Evolutionary conservation across 192 early-diverging fungal species (phyloP).

Genomic region (Coemansia sp.): DNA sequence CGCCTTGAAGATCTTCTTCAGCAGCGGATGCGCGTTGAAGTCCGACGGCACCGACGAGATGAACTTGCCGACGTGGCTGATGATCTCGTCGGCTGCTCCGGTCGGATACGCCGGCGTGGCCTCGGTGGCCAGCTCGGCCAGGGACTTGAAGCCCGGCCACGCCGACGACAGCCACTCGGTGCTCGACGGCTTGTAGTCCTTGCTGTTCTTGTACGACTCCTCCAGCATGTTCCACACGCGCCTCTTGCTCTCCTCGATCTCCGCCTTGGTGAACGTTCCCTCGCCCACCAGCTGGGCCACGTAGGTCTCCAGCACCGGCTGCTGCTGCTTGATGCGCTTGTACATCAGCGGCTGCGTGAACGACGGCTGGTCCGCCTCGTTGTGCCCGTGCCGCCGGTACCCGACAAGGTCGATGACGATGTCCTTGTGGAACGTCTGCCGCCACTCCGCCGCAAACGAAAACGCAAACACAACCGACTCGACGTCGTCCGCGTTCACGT

Average conservation of each 20-base stretch:
- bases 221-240: constrained; percentile 91
- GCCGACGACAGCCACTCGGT: constrained; percentile 95
- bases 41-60: constrained; percentile 79
- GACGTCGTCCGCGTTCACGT: constrained; percentile 97
- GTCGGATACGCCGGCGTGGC: constrained; percentile 68
- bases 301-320: constrained; percentile 84
- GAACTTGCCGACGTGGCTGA: constrained; percentile 81
- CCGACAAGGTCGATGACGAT: constrained; percentile 96
- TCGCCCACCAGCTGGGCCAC: constrained; percentile 79
- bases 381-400: constrained; percentile 98
- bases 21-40: constrained; percentile 86
- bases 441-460: constrained; percentile 95
- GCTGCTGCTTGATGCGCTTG: constrained; percentile 83
- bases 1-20: constrained; percentile 80
- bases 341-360: constrained; percentile 99
- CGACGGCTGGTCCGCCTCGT: constrained; percentile 97
- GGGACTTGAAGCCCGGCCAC: constrained; percentile 88
- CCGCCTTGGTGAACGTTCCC: constrained; percentile 76
- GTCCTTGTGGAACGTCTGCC: constrained; percentile 93
- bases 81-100: constrained; percentile 70
- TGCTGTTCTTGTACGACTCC: constrained; percentile 87
- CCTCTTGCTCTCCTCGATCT: constrained; percentile 87
- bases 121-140: constrained; percentile 70
- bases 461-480: constrained; percentile 96
- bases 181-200: constrained; percentile 84